A percentile compares a stretch with the other conserved stretches of the same genome.
Evolutionary conservation across 2,329 filamentous ascomycete genomes (phyloP).

Genomic region (Exophiala sp.): DNA sequence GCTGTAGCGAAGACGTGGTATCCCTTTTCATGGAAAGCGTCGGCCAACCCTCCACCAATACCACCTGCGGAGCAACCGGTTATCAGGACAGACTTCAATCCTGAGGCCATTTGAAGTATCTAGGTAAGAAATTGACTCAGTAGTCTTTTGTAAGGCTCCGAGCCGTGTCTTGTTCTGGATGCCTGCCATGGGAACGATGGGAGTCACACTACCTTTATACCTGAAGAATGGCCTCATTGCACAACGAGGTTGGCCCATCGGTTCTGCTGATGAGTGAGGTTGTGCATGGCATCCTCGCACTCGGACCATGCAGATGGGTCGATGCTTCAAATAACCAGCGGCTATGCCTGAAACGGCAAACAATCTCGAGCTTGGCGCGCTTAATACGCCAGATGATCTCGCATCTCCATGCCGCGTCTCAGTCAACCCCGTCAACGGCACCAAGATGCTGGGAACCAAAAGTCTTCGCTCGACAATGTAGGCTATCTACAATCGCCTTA

Average conservation of each 20-base stretch:
- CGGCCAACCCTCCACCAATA: slow-evolving; percentile 40
- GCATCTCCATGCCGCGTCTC: neutral
- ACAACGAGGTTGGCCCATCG: neutral
- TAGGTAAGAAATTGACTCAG: neutral
- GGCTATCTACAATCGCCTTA: neutral
- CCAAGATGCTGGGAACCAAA: neutral
- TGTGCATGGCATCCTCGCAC: neutral
- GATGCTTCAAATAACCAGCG: neutral
- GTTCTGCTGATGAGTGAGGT: neutral
- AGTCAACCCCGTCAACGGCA: neutral
- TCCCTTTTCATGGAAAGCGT: slow-evolving; percentile 37
- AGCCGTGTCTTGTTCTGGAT: neutral
- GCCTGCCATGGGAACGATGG: neutral
- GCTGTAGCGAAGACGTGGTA: slow-evolving; percentile 43
- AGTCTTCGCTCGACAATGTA: neutral
- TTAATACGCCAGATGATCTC: neutral
- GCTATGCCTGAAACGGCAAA: slow-evolving; percentile 9
- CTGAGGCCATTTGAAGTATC: slow-evolving; percentile 7
- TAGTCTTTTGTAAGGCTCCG: neutral
- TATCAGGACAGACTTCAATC: slow-evolving; percentile 17
- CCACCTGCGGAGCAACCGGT: slow-evolving; percentile 38
- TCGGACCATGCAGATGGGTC: neutral
- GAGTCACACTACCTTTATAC: neutral
- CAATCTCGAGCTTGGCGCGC: slow-evolving; percentile 6
- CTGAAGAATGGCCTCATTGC: neutral